Evolutionary conservation across 2,329 filamentous ascomycete species (phyloP), one percentile per base, ranked within the genome.

Genomic region (Fusarium sublunatum): DNA sequence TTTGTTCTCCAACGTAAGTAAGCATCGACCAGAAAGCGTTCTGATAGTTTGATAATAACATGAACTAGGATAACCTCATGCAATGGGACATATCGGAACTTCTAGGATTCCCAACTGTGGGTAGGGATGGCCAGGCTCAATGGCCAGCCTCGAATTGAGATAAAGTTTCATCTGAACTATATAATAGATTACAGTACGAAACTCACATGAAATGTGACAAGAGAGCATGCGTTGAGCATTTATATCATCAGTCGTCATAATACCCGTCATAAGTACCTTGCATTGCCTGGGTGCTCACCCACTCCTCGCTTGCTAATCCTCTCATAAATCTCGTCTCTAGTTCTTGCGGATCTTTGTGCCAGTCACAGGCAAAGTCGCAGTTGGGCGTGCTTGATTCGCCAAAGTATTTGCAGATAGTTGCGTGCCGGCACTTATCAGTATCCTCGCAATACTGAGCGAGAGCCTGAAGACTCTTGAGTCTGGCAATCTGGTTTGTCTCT

Each of bases 391-490:
- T 72, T 13, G 73, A 75, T 73, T 94, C 91, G 3, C 90, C 91
- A 77, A 95, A 96, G 72, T 95, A 94, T 45, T 83, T 82, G 64
- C 86, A 88, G 52, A 96, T 92, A 24, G 88, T 75, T 43, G 85
- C 83, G 72, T 98, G 94, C 43, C 93, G 84, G 72, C 94, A 98
- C 10, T 79, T 78, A 10, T 79, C 81, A 1, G 87, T 90, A 53
- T 86, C 86, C 76, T 98, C 94, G 74, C 93, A 97, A 72, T 96
- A 97, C 9, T 85, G 78, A 3, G 93, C 85, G 13, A 98, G 80
- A 26, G 87, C 84, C 56, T 86, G 81, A 24, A 92, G 81, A 63
- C 89, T 92, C 67, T 84, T 81, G 13, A 86, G 74, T 58, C 88
- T 82, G 7, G 86, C 82, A 53, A 83, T 74, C 46, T 82, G 79